These are phyloP conservation scores for Digitaria exilis DNA, from an alignment of 202 grass and related monocot species.

Conservation along the genomic window DNA sequence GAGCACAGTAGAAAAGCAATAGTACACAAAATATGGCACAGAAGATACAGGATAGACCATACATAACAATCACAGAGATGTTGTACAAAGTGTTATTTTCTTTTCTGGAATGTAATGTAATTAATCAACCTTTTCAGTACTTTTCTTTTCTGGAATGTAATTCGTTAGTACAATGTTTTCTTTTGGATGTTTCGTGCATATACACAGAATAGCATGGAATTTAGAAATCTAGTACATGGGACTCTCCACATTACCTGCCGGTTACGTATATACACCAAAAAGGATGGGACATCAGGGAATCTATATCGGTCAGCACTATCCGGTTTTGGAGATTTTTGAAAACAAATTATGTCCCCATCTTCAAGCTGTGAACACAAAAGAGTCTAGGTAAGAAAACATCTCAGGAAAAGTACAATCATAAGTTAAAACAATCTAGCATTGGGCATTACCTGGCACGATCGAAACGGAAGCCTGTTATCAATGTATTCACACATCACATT, in stretches of 20 bases:
- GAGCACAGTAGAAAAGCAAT: constrained; percentile 13
- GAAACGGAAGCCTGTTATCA: constrained; percentile 75
- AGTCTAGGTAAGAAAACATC: constrained; percentile 29
- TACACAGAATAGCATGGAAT: constrained; percentile 7
- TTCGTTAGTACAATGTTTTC: background rate
- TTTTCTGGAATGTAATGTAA: constrained; percentile 1
- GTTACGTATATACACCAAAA: constrained; percentile 92
- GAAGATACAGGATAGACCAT: constrained; percentile 11
- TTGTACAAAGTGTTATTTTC: background rate
- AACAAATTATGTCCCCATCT: constrained; percentile 98
- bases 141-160: background rate
- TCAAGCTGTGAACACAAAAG: constrained; percentile 68
- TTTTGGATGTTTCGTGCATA: background rate
- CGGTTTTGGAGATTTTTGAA: constrained; percentile 66
- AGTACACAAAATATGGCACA: constrained; percentile 24
- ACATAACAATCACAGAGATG: constrained; percentile 24
- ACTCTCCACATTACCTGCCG: constrained; percentile 64
- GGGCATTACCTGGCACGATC: constrained; percentile 74
- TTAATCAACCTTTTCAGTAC: constrained; percentile 85
- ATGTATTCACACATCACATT: constrained; percentile 97
- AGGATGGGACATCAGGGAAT: constrained; percentile 89
- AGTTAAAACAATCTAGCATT: constrained; percentile 25
- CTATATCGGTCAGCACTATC: constrained; percentile 65
- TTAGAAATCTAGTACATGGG: constrained; percentile 2
- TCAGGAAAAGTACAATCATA: constrained; percentile 31